Conservation (phyloP, 768 basidiomycete genomes). For the Suillus paluster region DNA sequence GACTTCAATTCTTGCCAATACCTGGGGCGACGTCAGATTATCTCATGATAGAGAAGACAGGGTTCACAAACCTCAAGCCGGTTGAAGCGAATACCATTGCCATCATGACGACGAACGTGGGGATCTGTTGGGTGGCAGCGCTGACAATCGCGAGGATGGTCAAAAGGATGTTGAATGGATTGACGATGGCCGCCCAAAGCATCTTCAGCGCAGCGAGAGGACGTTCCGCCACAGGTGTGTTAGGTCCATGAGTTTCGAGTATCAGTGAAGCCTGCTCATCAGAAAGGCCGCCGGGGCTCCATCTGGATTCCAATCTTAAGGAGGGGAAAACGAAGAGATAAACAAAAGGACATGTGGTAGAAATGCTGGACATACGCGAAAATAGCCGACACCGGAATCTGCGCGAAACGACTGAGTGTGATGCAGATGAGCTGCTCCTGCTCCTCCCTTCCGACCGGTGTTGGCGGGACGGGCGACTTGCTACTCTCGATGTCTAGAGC, state of each 20-base stretch:
- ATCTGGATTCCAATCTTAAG: conserved; percentile 29
- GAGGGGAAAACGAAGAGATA: conserved; percentile 6
- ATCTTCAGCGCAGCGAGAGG: conserved; percentile 32
- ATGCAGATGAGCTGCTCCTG: neutral
- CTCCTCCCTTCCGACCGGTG: neutral
- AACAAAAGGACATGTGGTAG: neutral
- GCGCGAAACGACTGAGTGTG: conserved; percentile 31
- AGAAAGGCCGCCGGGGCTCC: conserved; percentile 28
- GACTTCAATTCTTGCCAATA: conserved; percentile 41
- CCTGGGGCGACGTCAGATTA: conserved; percentile 8
- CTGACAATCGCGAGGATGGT: conserved; percentile 36
- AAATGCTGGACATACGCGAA: conserved; percentile 23
- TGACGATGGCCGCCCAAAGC: conserved; percentile 37
- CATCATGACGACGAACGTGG: conserved; percentile 40
- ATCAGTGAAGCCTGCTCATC: conserved; percentile 22
- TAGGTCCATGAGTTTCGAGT: conserved; percentile 29
- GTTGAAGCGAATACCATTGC: conserved; percentile 41
- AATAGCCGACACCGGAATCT: conserved; percentile 25
- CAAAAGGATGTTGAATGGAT: conserved; percentile 40
- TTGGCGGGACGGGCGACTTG: neutral
- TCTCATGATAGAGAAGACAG: neutral
- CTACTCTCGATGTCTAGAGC: neutral
- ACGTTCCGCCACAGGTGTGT: conserved; percentile 35
- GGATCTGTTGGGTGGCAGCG: conserved; percentile 35
- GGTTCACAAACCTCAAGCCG: conserved; percentile 26